Conservation (phyloP, 371 early-diverging fungal genomes). For the Parasitella parasitica region DNA sequence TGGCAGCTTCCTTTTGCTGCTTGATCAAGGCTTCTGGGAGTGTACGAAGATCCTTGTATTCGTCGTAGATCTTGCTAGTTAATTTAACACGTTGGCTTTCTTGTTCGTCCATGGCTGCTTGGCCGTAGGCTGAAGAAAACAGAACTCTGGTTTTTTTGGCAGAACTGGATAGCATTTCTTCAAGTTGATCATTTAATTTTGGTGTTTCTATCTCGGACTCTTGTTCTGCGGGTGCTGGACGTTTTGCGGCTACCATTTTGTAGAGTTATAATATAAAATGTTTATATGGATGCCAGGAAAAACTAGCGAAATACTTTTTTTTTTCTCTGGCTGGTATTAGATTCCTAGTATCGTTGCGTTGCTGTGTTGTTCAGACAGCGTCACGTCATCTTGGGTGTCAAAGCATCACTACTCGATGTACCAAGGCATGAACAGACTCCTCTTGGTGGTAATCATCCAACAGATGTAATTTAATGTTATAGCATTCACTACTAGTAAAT, state of each 20-base stretch:
- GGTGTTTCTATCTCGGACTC: slow-evolving; percentile 8
- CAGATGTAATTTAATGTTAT: too few species aligned
- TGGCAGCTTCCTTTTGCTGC: slow-evolving; percentile 56
- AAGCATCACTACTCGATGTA: too few species aligned
- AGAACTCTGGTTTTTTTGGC: slow-evolving; percentile 59
- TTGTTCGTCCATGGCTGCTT: slow-evolving; percentile 57
- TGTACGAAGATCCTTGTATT: slow-evolving; percentile 65
- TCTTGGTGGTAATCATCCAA: too few species aligned
- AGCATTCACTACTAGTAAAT: too few species aligned
- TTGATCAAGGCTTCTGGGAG: slow-evolving; percentile 63
- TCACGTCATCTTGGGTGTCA: not conserved
- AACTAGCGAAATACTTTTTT: not conserved
- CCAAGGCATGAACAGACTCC: too few species aligned
- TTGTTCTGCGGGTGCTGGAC: slow-evolving; percentile 26
- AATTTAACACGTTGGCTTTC: slow-evolving; percentile 71
- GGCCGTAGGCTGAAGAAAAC: slow-evolving; percentile 56
- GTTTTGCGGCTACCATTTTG: slow-evolving; percentile 30
- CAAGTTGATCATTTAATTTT: slow-evolving; percentile 15
- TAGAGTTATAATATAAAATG: not conserved
- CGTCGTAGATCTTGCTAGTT: slow-evolving; percentile 73
- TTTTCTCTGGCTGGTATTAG: not conserved
- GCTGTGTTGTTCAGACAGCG: not conserved
- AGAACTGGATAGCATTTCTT: slow-evolving; percentile 41
- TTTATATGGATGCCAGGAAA: not conserved
- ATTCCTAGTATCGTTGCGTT: not conserved